Conservation (phyloP, 352 stramenopile species). For the Pythium biforme region DNA sequence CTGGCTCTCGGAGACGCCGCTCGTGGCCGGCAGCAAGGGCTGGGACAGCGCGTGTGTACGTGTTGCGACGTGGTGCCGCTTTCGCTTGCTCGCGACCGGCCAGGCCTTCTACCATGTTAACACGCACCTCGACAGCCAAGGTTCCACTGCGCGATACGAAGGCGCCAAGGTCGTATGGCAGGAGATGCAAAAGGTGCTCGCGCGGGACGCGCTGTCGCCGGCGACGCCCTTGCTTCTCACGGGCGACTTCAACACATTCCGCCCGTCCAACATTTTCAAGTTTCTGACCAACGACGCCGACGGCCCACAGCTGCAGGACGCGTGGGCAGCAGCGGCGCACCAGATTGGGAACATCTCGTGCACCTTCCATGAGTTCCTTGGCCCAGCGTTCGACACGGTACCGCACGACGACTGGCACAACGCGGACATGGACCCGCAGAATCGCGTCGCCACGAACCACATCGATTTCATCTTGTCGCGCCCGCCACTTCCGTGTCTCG, state of each 20-base stretch:
- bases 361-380: slow-evolving; percentile 86
- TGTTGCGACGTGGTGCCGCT: slow-evolving; percentile 38
- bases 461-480: slow-evolving; percentile 89
- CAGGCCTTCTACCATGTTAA: slow-evolving; percentile 39
- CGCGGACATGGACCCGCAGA: slow-evolving; percentile 59
- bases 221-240: slow-evolving; percentile 67
- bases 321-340: slow-evolving; percentile 57
- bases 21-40: slow-evolving; percentile 22
- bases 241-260: slow-evolving; percentile 88
- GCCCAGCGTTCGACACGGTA: slow-evolving; percentile 43
- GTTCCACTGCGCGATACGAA: slow-evolving; percentile 27
- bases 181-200: slow-evolving; percentile 27
- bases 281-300: slow-evolving; percentile 63
- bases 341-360: slow-evolving; percentile 77
- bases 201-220: neutral
- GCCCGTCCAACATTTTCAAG: slow-evolving; percentile 69
- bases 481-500: slow-evolving; percentile 61
- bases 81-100: slow-evolving; percentile 26
- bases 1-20: slow-evolving; percentile 35
- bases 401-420: slow-evolving; percentile 28
- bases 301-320: slow-evolving; percentile 60
- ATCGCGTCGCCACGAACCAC: slow-evolving; percentile 63
- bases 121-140: slow-evolving; percentile 37
- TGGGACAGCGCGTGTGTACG: slow-evolving; percentile 31
- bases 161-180: slow-evolving; percentile 34